Conservation (phyloP, 2,329 filamentous ascomycete genomes). For the Talaromyces sp. region DNA sequence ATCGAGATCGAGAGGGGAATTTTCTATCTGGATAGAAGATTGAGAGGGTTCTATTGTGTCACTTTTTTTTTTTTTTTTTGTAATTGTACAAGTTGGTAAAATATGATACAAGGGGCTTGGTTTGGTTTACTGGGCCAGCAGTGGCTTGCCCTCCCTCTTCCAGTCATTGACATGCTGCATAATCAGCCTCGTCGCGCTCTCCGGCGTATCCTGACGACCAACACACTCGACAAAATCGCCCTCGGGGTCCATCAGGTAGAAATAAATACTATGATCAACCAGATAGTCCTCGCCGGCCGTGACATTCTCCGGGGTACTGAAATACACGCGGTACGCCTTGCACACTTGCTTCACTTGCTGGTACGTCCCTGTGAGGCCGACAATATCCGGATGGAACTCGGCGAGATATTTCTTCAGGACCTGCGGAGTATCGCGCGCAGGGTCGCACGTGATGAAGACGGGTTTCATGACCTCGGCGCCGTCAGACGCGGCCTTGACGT, state of each 20-base stretch:
- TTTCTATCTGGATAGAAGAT: not conserved
- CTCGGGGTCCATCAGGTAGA: constrained; percentile 98
- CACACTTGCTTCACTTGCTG: constrained; percentile 91
- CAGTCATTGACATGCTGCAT: constrained; percentile 78
- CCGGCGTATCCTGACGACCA: constrained; percentile 86
- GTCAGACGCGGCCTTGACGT: constrained; percentile 41
- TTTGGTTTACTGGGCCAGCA: constrained; percentile 35
- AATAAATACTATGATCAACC: constrained; percentile 99
- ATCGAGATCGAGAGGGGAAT: constrained; percentile 54
- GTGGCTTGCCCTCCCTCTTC: constrained; percentile 51
- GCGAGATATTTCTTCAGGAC: constrained; percentile 78
- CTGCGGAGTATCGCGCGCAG: constrained; percentile 78
- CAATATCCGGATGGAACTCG: constrained; percentile 82
- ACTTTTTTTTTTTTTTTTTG: not conserved
- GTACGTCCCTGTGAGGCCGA: constrained; percentile 89
- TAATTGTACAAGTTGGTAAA: not conserved
- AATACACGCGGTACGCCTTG: constrained; percentile 96
- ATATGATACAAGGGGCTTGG: not conserved
- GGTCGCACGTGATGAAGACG: constrained; percentile 94
- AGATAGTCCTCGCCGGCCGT: constrained; percentile 93
- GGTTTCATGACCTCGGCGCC: constrained; percentile 56
- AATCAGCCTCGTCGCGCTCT: constrained; percentile 79
- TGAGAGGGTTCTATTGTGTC: not conserved
- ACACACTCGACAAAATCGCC: constrained; percentile 97
- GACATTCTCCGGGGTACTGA: constrained; percentile 83